Conservation (phyloP, 768 basidiomycete species). For the Serendipita sp. region DNA sequence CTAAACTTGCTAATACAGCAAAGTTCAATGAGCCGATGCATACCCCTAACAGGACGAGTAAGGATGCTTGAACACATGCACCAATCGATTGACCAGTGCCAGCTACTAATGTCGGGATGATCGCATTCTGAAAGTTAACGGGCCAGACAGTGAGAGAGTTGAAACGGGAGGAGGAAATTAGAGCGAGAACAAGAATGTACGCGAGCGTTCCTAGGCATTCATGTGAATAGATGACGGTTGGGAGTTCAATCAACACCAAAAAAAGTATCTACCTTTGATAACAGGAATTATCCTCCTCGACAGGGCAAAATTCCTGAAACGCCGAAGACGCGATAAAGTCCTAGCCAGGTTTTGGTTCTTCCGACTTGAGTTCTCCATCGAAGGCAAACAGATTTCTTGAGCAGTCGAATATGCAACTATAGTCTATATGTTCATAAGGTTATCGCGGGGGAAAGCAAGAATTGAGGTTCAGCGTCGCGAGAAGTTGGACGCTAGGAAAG, state of each 20-base stretch:
- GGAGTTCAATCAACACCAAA: neutral
- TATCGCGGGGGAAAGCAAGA: no score
- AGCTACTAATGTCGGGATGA: neutral
- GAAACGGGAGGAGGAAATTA: neutral
- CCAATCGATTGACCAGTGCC: neutral
- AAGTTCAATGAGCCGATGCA: neutral
- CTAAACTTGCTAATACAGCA: neutral
- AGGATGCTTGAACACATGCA: neutral
- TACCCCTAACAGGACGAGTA: neutral
- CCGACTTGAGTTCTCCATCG: no score
- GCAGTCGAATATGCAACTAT: no score
- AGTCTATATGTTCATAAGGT: no score
- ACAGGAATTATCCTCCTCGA: neutral
- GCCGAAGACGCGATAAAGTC: neutral
- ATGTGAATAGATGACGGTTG: neutral
- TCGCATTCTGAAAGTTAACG: conserved; percentile 1
- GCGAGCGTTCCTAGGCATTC: neutral
- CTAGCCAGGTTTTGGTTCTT: no score
- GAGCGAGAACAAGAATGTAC: neutral
- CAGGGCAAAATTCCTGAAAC: neutral
- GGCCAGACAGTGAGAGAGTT: neutral
- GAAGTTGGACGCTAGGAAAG: no score
- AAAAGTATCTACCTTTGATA: neutral
- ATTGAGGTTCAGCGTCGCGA: no score
- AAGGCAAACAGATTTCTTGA: no score